Conservation (phyloP, 106 monocot species). For the Dioscorea zingiberensis region DNA sequence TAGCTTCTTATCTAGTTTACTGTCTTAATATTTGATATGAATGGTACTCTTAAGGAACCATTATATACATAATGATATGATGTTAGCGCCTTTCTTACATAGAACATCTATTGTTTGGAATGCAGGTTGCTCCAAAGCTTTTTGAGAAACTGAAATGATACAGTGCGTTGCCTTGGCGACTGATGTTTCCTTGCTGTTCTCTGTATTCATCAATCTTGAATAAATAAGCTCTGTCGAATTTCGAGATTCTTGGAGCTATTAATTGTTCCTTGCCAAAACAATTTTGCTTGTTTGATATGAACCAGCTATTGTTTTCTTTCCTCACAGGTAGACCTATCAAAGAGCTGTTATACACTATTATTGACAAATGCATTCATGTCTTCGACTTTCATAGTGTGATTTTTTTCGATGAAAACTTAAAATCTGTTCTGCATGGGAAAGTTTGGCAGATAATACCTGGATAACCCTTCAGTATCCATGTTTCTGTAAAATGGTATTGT, state of each 20-base stretch:
- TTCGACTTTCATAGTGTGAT: too few species aligned
- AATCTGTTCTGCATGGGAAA: too few species aligned
- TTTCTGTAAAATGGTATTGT: too few species aligned
- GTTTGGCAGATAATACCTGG: too few species aligned
- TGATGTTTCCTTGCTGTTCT: not conserved
- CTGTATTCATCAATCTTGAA: not conserved
- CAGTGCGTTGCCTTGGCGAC: not conserved
- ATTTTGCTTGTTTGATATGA: not conserved
- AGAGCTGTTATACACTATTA: not conserved
- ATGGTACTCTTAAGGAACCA: too few species aligned
- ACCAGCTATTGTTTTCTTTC: not conserved
- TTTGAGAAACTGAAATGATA: conserved; percentile 1
- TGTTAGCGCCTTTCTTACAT: not conserved
- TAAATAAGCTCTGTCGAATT: not conserved
- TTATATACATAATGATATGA: too few species aligned
- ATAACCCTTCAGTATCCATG: too few species aligned
- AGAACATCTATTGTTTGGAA: not conserved
- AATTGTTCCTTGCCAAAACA: not conserved
- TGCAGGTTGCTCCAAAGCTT: conserved; percentile 2
- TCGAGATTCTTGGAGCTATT: too few species aligned
- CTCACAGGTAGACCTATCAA: not conserved
- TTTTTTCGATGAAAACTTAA: too few species aligned
- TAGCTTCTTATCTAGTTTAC: too few species aligned
- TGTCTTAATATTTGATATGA: not conserved
- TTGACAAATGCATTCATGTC: too few species aligned